These are phyloP conservation scores for Trifolium pratense DNA, from an alignment of 306 rosid genomes.

Conservation along the genomic window DNA sequence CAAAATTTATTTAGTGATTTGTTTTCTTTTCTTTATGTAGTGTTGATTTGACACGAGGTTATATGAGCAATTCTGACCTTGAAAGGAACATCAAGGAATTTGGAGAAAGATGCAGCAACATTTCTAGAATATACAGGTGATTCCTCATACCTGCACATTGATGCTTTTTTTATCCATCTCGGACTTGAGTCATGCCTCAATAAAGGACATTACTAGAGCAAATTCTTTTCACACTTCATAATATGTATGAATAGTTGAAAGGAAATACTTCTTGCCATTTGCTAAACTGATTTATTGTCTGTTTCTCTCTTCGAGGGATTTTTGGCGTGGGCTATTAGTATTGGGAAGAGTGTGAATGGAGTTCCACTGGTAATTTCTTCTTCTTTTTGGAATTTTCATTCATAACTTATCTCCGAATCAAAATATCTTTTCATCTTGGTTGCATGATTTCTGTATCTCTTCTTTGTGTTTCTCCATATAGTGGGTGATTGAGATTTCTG, in stretches of 20 bases:
- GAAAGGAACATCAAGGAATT: conserved; percentile 68
- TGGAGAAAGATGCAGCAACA: conserved; percentile 72
- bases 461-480: conserved; percentile 43
- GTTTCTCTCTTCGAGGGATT: conserved; percentile 78
- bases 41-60: conserved; percentile 61
- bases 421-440: conserved; percentile 21
- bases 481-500: conserved; percentile 99
- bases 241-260: conserved; percentile 19
- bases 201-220: conserved; percentile 4
- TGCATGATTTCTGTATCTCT: conserved; percentile 33
- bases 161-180: conserved; percentile 19
- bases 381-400: conserved; percentile 29
- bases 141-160: conserved; percentile 43
- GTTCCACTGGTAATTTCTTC: conserved; percentile 80
- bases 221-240: background rate
- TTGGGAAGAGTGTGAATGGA: conserved; percentile 90
- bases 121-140: conserved; percentile 95
- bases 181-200: conserved; percentile 13
- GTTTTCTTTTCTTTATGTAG: conserved; percentile 35
- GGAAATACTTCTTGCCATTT: conserved; percentile 27
- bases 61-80: conserved; percentile 84
- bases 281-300: conserved; percentile 56
- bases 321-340: conserved; percentile 71
- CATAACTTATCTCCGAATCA: conserved; percentile 13
- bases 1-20: background rate